phyloP scores from a whole-genome alignment of 371 early-diverging fungal genomes.

The Mortierella polycephala region DNA sequence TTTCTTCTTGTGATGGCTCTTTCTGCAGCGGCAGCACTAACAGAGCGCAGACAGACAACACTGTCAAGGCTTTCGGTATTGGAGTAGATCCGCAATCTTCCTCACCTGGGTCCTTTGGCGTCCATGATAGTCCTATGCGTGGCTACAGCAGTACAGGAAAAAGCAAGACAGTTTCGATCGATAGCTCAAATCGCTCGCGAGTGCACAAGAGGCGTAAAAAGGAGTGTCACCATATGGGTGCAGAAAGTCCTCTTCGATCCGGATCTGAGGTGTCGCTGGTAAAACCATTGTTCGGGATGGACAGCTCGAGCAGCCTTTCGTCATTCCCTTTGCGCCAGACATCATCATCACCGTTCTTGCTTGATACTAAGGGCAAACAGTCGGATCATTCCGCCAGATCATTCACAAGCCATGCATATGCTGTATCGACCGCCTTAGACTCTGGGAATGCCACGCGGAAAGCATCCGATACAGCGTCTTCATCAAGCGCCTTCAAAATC shows the following conservation, averaged over 20 bases:
- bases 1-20: constrained; percentile 4
- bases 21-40: not conserved
- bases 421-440: not conserved
- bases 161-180: constrained; percentile 3
- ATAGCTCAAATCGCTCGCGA: not conserved
- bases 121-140: constrained; percentile 14
- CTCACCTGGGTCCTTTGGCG: constrained; percentile 19
- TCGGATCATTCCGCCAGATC: constrained; percentile 1
- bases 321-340: constrained; percentile 11
- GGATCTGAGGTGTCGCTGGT: not conserved
- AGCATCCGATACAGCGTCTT: not conserved
- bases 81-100: constrained; percentile 2
- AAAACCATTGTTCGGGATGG: constrained; percentile 18
- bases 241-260: not conserved
- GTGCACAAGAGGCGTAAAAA: constrained; percentile 36
- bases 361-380: constrained; percentile 29
- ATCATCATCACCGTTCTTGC: not conserved
- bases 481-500: not conserved
- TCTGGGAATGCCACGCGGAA: not conserved
- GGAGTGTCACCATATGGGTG: constrained; percentile 5
- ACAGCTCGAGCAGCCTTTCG: constrained; percentile 13
- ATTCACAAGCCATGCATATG: not conserved
- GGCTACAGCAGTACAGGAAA: constrained; percentile 18
- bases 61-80: constrained; percentile 10
- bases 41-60: not conserved